phyloP scores from a whole-genome alignment of 441 rosid species.

The Heliophila coronopifolia region DNA sequence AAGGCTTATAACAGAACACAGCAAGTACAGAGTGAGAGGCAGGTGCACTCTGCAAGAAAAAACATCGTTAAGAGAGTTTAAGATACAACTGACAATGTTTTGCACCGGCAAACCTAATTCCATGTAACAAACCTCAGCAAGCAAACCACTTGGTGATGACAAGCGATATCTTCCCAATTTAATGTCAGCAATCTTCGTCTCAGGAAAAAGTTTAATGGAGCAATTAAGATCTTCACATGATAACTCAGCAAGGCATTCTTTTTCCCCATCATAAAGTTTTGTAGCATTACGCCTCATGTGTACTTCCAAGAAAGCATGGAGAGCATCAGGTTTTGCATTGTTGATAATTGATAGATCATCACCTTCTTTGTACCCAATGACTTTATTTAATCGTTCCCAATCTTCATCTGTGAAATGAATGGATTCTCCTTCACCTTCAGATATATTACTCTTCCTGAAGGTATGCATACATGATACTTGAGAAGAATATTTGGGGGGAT shows the following conservation, averaged over 20 bases:
- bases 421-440: constrained; percentile 67
- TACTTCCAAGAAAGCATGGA: constrained; percentile 74
- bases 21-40: constrained; percentile 68
- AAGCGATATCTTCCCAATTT: constrained; percentile 83
- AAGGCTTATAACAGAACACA: constrained; percentile 86
- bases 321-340: constrained; percentile 59
- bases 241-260: constrained; percentile 74
- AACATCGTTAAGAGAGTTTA: constrained; percentile 8
- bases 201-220: constrained; percentile 82
- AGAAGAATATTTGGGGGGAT: constrained; percentile 2
- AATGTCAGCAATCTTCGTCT: constrained; percentile 79
- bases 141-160: constrained; percentile 87
- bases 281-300: constrained; percentile 95
- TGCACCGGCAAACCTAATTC: constrained; percentile 3
- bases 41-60: constrained; percentile 81
- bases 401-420: constrained; percentile 78
- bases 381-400: constrained; percentile 82
- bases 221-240: constrained; percentile 84
- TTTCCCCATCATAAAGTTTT: constrained; percentile 68
- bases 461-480: constrained; percentile 23
- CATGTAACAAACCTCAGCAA: constrained; percentile 67
- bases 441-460: constrained; percentile 59
- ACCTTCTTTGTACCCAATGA: constrained; percentile 88
- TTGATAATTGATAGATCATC: constrained; percentile 43
- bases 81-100: constrained; percentile 17